Conservation (phyloP, 2,329 filamentous ascomycete genomes). For the Aspergillus caelatus region DNA sequence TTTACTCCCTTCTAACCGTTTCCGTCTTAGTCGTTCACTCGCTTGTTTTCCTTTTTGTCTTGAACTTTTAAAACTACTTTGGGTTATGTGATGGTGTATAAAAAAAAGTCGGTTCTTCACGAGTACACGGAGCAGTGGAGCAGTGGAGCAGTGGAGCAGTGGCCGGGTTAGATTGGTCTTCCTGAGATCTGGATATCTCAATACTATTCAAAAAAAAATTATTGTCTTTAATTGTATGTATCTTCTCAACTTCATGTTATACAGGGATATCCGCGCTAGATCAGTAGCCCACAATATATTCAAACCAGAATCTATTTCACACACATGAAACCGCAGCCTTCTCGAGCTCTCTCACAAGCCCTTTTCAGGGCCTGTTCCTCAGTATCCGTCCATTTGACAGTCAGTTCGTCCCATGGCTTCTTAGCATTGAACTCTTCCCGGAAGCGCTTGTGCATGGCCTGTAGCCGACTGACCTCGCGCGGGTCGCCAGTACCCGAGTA, state of each 20-base stretch:
- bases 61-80: not conserved
- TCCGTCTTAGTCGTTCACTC: not conserved
- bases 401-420: conserved; percentile 64
- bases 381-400: conserved; percentile 65
- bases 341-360: conserved; percentile 59
- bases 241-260: not conserved
- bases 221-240: not conserved
- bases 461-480: conserved; percentile 57
- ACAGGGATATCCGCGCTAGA: not conserved
- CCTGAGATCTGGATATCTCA: not conserved
- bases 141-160: not conserved
- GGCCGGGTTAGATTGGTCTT: not conserved
- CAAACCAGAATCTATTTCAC: conserved; percentile 51
- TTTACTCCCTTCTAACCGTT: conserved; percentile 1
- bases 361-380: conserved; percentile 62
- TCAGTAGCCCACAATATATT: not conserved
- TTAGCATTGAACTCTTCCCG: conserved; percentile 60
- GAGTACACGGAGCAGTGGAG: not conserved
- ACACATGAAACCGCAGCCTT: conserved; percentile 61
- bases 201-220: not conserved
- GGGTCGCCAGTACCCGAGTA: conserved; percentile 68
- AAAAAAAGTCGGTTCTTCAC: not conserved
- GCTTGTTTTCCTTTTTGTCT: not conserved
- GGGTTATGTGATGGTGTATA: not conserved
- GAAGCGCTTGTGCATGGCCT: conserved; percentile 58